Evolutionary conservation across 2,329 filamentous ascomycete species (phyloP).

Genomic region (Xenosphaeropsis pyriputrescens): DNA sequence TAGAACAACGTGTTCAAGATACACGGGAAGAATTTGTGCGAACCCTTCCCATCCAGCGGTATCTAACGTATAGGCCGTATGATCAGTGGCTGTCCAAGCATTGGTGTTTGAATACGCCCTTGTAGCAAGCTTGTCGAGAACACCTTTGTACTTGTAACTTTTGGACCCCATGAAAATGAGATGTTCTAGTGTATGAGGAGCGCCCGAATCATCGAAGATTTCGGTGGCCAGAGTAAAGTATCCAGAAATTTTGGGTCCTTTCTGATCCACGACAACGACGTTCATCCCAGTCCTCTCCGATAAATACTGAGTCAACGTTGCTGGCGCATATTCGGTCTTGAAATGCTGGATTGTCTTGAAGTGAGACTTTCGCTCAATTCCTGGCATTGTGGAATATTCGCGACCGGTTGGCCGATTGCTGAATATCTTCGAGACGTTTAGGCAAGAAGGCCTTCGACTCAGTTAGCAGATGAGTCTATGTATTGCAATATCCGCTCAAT

Average conservation of each 20-base stretch:
- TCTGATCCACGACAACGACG: slow-evolving; percentile 78
- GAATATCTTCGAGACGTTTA: not conserved
- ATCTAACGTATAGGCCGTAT: slow-evolving; percentile 91
- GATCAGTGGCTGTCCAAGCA: slow-evolving; percentile 92
- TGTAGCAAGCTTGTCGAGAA: slow-evolving; percentile 86
- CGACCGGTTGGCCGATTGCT: too few species aligned
- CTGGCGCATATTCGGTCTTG: slow-evolving; percentile 78
- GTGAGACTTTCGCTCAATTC: slow-evolving; percentile 32
- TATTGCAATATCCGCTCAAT: too few species aligned
- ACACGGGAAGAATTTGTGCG: slow-evolving; percentile 83
- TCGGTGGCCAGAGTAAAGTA: slow-evolving; percentile 95
- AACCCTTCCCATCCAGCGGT: slow-evolving; percentile 97
- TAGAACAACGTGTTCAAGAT: slow-evolving; percentile 84
- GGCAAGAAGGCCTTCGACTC: not conserved
- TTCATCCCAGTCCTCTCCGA: slow-evolving; percentile 91
- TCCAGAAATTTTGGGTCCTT: slow-evolving; percentile 88
- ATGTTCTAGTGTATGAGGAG: slow-evolving; percentile 77
- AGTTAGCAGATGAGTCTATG: too few species aligned
- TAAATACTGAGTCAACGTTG: slow-evolving; percentile 86
- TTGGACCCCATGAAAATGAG: slow-evolving; percentile 83
- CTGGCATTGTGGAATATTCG: slow-evolving; percentile 33
- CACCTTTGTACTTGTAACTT: slow-evolving; percentile 86
- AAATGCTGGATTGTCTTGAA: slow-evolving; percentile 83
- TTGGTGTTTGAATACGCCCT: slow-evolving; percentile 90
- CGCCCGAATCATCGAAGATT: slow-evolving; percentile 92